Evolutionary conservation across 192 early-diverging fungal species (phyloP).

Genomic region (Dissophora globulifera): DNA sequence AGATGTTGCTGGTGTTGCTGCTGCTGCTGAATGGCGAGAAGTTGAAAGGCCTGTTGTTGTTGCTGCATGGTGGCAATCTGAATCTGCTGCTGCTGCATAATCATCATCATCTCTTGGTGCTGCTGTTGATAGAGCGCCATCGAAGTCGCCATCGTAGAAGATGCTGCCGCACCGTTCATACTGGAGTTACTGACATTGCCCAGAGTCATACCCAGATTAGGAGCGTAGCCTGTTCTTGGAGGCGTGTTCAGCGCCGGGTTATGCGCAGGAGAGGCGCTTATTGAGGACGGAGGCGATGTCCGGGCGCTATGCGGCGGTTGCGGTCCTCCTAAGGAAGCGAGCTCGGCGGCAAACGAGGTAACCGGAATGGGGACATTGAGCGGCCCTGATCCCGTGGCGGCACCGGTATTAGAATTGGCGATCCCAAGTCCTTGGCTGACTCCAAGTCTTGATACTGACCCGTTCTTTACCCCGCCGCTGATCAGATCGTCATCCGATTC

Average conservation of each 20-base stretch:
- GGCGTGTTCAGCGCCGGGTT: neutral
- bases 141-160: constrained; percentile 13
- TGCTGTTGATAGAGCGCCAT: constrained; percentile 52
- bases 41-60: constrained; percentile 45
- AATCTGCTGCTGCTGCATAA: constrained; percentile 50
- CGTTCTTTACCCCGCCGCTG: neutral
- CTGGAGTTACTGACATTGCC: constrained; percentile 12
- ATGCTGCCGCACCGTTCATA: constrained; percentile 2
- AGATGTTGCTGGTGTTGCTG: constrained; percentile 48
- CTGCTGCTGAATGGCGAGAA: constrained; percentile 34
- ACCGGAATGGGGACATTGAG: neutral
- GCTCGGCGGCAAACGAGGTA: neutral
- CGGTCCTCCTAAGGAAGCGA: neutral
- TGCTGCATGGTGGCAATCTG: constrained; percentile 54
- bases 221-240: neutral
- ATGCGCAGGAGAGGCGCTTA: neutral
- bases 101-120: constrained; percentile 48
- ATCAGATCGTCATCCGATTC: constrained; percentile 36
- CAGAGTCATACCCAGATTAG: constrained; percentile 4
- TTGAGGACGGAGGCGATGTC: neutral
- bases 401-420: neutral
- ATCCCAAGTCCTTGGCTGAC: neutral
- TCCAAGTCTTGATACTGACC: neutral
- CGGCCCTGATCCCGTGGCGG: neutral
- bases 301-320: neutral